phyloP scores from a whole-genome alignment of 2,329 filamentous ascomycete genomes.

The Cryphonectria parasitica region DNA sequence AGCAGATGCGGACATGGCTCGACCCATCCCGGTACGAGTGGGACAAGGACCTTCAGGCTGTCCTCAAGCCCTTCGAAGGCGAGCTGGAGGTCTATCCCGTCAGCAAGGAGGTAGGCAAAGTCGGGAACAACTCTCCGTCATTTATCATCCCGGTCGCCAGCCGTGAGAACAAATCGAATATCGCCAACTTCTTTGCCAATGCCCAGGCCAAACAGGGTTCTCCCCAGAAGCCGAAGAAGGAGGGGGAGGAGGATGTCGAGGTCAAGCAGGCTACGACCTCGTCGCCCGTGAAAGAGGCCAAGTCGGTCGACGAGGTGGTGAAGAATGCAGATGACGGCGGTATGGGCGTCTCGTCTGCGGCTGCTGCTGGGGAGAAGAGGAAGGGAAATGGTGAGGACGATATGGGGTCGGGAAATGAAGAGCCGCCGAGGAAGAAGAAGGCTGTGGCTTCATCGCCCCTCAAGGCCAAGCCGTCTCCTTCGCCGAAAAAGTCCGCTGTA shows the following conservation, averaged over 20 bases:
- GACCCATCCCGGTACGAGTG: conserved; percentile 74
- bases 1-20: conserved; percentile 74
- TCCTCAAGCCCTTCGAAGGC: conserved; percentile 79
- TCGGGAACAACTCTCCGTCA: conserved; percentile 83
- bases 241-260: conserved; percentile 41
- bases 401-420: conserved; percentile 22
- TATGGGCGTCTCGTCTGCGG: conserved; percentile 23
- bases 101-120: conserved; percentile 87
- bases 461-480: conserved; percentile 30
- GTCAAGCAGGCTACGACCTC: conserved; percentile 34
- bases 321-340: conserved; percentile 35
- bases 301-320: conserved; percentile 23
- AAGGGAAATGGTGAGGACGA: conserved; percentile 30
- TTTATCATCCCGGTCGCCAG: conserved; percentile 85
- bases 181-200: conserved; percentile 87
- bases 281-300: conserved; percentile 32
- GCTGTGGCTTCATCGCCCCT: conserved; percentile 25
- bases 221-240: conserved; percentile 34
- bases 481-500: conserved; percentile 31
- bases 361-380: conserved; percentile 30
- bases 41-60: conserved; percentile 74
- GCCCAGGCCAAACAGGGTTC: conserved; percentile 49
- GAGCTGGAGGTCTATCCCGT: conserved; percentile 87
- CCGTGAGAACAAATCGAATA: conserved; percentile 88
- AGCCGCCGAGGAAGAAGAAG: conserved; percentile 35